Base-by-base conservation (phyloP, 805 yeast species). In the Myxozyma mucilagina region DNA sequence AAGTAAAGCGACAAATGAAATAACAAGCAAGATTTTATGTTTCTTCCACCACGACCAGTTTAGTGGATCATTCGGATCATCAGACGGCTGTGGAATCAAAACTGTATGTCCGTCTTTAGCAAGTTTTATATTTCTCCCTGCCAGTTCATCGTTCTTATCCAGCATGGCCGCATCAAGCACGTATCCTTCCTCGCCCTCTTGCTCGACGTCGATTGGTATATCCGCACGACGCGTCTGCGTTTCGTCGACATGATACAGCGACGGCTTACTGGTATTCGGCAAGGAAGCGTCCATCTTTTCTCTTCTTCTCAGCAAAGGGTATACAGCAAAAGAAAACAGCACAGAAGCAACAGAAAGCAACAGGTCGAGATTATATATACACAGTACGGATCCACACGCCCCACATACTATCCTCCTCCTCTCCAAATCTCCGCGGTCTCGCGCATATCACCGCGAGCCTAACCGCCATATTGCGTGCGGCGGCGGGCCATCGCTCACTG, bases 61-160 rank as follows among this genome's bases (percentile, higher is more conserved):
- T 55, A 87, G 74, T 0, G 90, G 90, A 68, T 87, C 91, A 65
- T 85, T 82, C 8, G 89, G 88, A 63, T 85, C 85, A 50, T 80
- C 83, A 0, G 87, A 80, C 1, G 91, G 91, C 9, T 82, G 82
- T 36, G 91, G 90, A 49, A 84, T 79, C 47, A 85, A 74, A 7
- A 86, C 81, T 58, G 85, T 79, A 36, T 73, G 72, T 2, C 74
- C 77, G 41, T 75, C 74, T 70, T 72, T 34, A 38, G 74, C 73
- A 69, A 71, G 20, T 76, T 78, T 42, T 80, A 85, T 57, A 36
- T 52, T 41, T n/a, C 57, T 18, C 1, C 11, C 7, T n/a, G 52
- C 42, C 14, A 31, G 38, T 16, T 38, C 53, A 3, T 43, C 49
- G 32, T 32, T 35, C 36, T 53, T 18, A 24, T 31, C 50, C 44